phyloP scores from a whole-genome alignment of 2,329 filamentous ascomycete species.

The Microdochium trichocladiopsis region DNA sequence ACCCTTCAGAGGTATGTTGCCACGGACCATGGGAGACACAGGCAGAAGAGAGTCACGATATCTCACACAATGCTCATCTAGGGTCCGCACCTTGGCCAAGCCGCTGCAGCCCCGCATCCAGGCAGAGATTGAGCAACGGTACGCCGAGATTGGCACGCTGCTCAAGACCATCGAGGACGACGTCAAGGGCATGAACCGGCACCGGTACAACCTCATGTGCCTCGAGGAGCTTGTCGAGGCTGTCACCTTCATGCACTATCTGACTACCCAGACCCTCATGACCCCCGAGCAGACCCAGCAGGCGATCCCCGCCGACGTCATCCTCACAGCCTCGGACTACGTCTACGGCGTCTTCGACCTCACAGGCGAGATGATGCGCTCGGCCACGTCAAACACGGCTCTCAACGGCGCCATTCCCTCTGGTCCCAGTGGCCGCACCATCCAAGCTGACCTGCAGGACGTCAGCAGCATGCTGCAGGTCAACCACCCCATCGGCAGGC shows the following conservation, averaged over 20 bases:
- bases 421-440: slow-evolving; percentile 44
- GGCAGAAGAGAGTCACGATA: slow-evolving; percentile 2
- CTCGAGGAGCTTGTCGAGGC: slow-evolving; percentile 95
- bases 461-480: slow-evolving; percentile 72
- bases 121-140: slow-evolving; percentile 62
- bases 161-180: slow-evolving; percentile 65
- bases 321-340: slow-evolving; percentile 76
- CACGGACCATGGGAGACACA: not conserved
- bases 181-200: slow-evolving; percentile 69
- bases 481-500: slow-evolving; percentile 51
- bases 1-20: slow-evolving; percentile 66
- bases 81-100: slow-evolving; percentile 55
- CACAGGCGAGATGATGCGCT: slow-evolving; percentile 94
- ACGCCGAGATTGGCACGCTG: slow-evolving; percentile 62
- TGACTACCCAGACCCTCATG: slow-evolving; percentile 70
- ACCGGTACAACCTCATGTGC: slow-evolving; percentile 82
- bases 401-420: slow-evolving; percentile 51
- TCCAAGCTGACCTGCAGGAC: slow-evolving; percentile 74
- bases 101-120: slow-evolving; percentile 61
- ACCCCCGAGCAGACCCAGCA: slow-evolving; percentile 52
- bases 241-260: slow-evolving; percentile 80
- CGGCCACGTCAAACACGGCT: slow-evolving; percentile 82
- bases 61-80: slow-evolving; percentile 22
- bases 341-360: slow-evolving; percentile 88
- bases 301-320: slow-evolving; percentile 44